Conservation (phyloP, 148 eudicot genomes). For the Rhododendron vialii region DNA sequence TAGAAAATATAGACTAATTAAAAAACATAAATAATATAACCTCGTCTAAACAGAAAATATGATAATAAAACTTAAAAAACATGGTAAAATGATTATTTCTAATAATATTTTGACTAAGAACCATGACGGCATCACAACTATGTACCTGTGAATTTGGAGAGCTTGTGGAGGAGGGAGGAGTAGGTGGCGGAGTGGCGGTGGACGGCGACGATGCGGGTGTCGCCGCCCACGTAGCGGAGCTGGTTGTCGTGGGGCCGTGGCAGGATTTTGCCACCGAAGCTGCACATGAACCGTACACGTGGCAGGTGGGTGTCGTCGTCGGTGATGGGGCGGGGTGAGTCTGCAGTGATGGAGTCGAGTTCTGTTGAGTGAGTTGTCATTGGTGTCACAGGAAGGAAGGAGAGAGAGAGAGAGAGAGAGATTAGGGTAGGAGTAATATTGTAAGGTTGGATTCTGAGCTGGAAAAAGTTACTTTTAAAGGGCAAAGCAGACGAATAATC, state of each 20-base stretch:
- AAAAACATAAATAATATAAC: no score
- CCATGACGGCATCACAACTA: background rate
- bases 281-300: constrained; percentile 77
- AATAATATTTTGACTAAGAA: no score
- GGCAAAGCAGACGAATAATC: background rate
- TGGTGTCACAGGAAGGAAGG: background rate
- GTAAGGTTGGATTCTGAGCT: background rate
- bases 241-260: constrained; percentile 95
- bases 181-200: constrained; percentile 48
- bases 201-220: constrained; percentile 76
- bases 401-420: background rate
- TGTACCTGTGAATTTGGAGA: constrained; percentile 39
- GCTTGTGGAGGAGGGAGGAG: constrained; percentile 42
- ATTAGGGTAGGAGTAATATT: background rate
- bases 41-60: no score
- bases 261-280: constrained; percentile 88
- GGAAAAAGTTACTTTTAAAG: background rate
- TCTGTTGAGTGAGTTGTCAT: constrained; percentile 23
- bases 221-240: constrained; percentile 96
- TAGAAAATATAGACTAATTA: no score
- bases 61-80: no score
- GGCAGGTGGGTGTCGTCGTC: constrained; percentile 12
- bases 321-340: constrained; percentile 30
- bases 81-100: no score
- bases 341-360: constrained; percentile 39